phyloP scores from a whole-genome alignment of 2,329 filamentous ascomycete species.

The Monilinia polystroma region DNA sequence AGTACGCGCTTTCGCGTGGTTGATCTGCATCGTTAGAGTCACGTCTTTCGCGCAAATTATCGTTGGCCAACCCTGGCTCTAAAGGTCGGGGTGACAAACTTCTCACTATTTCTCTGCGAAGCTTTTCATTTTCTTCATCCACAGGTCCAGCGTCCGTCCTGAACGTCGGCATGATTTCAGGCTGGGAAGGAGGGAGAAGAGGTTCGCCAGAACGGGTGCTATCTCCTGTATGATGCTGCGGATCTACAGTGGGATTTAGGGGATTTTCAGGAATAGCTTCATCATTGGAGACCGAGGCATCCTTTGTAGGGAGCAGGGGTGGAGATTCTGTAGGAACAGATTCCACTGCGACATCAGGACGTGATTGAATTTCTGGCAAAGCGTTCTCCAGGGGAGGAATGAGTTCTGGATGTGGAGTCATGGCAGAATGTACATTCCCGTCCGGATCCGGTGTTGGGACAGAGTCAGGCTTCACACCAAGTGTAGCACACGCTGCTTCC shows the following conservation, averaged over 20 bases:
- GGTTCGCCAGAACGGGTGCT: background rate
- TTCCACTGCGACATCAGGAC: conserved; percentile 34
- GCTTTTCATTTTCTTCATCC: conserved; percentile 64
- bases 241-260: background rate
- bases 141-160: conserved; percentile 31
- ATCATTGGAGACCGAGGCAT: conserved; percentile 30
- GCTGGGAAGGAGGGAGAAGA: conserved; percentile 17
- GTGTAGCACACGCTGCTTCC: conserved; percentile 41
- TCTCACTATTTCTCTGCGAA: conserved; percentile 73
- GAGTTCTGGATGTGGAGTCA: conserved; percentile 33
- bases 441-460: conserved; percentile 33
- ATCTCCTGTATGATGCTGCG: background rate
- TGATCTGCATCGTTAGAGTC: conserved; percentile 17
- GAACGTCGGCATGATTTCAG: conserved; percentile 29
- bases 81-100: conserved; percentile 57
- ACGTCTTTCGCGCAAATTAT: conserved; percentile 20
- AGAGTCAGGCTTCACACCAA: conserved; percentile 18
- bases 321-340: conserved; percentile 41
- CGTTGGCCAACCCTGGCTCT: conserved; percentile 25
- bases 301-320: conserved; percentile 50
- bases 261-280: background rate
- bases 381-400: conserved; percentile 31
- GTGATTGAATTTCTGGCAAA: conserved; percentile 31
- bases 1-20: conserved; percentile 59
- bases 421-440: conserved; percentile 33